These are phyloP conservation scores for Hydnum rufescens DNA, from an alignment of 768 basidiomycete genomes.

Conservation along the genomic window DNA sequence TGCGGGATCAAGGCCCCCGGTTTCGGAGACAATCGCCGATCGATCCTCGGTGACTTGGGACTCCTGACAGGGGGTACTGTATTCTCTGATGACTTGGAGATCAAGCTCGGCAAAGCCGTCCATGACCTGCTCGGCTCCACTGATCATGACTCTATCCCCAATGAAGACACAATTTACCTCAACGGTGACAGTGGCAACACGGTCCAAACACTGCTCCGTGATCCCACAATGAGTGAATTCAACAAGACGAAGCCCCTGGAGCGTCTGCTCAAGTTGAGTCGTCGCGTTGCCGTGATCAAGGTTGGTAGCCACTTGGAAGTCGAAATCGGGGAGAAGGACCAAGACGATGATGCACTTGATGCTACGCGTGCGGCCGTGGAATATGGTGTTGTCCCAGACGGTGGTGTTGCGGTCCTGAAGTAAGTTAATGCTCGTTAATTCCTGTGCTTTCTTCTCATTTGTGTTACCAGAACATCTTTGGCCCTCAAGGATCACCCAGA, in stretches of 20 bases:
- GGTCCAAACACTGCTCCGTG: constrained; percentile 64
- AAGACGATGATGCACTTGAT: constrained; percentile 91
- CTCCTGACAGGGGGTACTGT: constrained; percentile 97
- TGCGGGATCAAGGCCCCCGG: constrained; percentile 92
- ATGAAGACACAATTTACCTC: constrained; percentile 92
- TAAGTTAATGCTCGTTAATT: constrained; percentile 28
- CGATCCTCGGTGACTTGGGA: constrained; percentile 87
- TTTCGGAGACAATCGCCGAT: constrained; percentile 98
- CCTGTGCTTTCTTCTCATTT: constrained; percentile 26
- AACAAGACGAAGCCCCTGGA: constrained; percentile 92
- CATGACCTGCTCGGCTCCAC: constrained; percentile 78
- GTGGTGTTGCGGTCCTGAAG: constrained; percentile 83
- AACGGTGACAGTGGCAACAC: constrained; percentile 90
- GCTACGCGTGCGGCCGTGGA: constrained; percentile 98
- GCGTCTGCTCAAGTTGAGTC: constrained; percentile 85
- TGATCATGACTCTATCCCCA: constrained; percentile 83
- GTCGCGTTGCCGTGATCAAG: constrained; percentile 96
- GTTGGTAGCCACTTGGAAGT: constrained; percentile 88
- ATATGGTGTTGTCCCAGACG: constrained; percentile 95
- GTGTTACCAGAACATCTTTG: constrained; percentile 19
- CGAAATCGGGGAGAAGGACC: constrained; percentile 96
- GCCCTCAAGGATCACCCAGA: constrained; percentile 46
- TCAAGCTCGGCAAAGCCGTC: constrained; percentile 86
- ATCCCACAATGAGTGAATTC: constrained; percentile 75
- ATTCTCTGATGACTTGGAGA: constrained; percentile 90